Conservation (phyloP, 305 asterid genomes). For the Fraxinus baroniana region DNA sequence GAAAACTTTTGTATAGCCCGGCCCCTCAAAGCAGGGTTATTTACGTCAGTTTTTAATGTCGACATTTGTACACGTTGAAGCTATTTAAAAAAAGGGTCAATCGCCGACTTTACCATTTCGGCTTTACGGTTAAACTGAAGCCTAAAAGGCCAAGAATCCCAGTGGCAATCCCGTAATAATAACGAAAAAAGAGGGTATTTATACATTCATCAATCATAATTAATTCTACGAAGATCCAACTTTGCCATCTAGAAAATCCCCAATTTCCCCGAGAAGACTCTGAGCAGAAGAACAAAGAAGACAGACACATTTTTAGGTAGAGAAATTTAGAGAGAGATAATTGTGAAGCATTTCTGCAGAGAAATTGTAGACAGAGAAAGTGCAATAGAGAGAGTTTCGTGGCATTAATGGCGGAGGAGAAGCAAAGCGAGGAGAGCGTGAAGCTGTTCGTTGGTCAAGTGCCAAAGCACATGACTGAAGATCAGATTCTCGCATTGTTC, state of each 20-base stretch:
- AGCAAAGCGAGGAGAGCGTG: constrained; percentile 61
- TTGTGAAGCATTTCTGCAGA: constrained; percentile 15
- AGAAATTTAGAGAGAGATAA: background rate
- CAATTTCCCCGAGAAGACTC: constrained; percentile 37
- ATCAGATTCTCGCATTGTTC: constrained; percentile 64
- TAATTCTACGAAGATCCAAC: constrained; percentile 35
- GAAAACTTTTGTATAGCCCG: background rate
- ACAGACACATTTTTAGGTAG: background rate
- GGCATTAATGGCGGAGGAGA: constrained; percentile 68
- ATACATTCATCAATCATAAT: constrained; percentile 14
- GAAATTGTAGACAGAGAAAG: constrained; percentile 10
- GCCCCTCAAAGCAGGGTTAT: constrained; percentile 11
- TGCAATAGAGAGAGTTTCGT: background rate
- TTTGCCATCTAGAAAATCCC: constrained; percentile 42
- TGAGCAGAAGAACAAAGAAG: constrained; percentile 24
- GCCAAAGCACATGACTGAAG: constrained; percentile 78
- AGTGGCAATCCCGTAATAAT: constrained; percentile 45
- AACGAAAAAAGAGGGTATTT: constrained; percentile 25
- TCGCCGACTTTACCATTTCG: constrained; percentile 43
- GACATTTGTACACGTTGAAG: constrained; percentile 6
- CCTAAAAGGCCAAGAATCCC: background rate
- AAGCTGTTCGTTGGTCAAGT: constrained; percentile 90
- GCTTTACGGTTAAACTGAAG: constrained; percentile 31
- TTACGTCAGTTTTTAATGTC: constrained; percentile 1
- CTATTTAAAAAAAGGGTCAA: constrained; percentile 30